phyloP scores from a whole-genome alignment of 257 asterid species.

The Dorcoceras hygrometricum region DNA sequence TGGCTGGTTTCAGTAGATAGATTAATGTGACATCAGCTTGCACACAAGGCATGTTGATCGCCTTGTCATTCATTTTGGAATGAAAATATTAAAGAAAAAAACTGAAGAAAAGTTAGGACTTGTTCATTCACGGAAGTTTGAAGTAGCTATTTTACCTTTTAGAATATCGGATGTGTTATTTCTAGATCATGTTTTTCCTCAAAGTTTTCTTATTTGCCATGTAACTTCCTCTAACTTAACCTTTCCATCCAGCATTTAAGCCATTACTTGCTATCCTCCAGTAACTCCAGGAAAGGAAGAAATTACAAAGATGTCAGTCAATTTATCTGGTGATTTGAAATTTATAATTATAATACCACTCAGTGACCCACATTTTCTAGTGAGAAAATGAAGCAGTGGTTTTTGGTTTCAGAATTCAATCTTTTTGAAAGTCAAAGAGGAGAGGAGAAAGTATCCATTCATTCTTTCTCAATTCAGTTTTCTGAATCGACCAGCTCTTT shows the following conservation, averaged over 20 bases:
- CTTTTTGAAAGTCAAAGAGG: no score
- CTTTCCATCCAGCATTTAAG: not conserved
- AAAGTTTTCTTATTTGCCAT: not conserved
- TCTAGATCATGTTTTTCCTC: not conserved
- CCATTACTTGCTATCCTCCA: not conserved
- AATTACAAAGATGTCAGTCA: not conserved
- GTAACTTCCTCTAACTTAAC: not conserved
- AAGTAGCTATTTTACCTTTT: not conserved
- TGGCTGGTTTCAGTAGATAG: not conserved
- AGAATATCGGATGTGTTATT: not conserved
- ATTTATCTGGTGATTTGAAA: no score
- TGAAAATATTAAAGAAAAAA: no score
- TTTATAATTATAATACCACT: no score
- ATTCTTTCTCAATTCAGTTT: no score
- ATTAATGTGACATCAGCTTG: not conserved
- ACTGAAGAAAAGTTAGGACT: not conserved
- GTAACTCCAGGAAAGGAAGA: not conserved
- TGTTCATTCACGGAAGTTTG: not conserved
- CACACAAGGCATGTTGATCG: not conserved
- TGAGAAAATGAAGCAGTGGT: no score
- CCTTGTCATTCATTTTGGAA: not conserved
- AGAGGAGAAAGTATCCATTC: no score
- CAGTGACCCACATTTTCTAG: no score
- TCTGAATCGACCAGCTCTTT: no score
- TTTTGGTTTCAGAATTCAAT: no score